phyloP scores from a whole-genome alignment of 441 rosid species.

The Capsella rubella region DNA sequence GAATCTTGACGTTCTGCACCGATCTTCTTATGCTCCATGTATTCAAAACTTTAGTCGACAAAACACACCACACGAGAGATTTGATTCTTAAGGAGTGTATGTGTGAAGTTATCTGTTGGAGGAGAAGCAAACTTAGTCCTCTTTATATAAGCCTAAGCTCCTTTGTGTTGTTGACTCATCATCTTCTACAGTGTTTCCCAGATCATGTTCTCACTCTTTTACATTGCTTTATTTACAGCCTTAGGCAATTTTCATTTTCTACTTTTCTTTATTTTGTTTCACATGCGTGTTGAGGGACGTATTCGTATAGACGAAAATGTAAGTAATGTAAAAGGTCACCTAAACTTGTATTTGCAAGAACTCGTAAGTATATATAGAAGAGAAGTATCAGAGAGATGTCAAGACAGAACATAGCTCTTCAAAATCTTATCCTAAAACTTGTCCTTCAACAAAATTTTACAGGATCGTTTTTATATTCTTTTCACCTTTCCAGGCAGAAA shows the following conservation, averaged over 20 bases:
- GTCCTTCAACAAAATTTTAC: conserved; percentile 1
- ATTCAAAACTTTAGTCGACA: conserved; percentile 4
- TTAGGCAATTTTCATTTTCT: conserved; percentile 13
- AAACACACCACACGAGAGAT: conserved; percentile 14
- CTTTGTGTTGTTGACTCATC: conserved; percentile 12
- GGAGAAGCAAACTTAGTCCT: conserved; percentile 19
- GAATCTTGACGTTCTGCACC: conserved; percentile 32
- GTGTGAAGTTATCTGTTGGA: neutral
- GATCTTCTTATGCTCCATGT: conserved; percentile 42
- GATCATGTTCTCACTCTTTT: conserved; percentile 6
- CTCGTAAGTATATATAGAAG: neutral
- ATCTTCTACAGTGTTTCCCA: conserved; percentile 18
- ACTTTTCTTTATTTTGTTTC: neutral
- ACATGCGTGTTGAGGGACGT: neutral
- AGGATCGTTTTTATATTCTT: neutral
- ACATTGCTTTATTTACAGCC: conserved; percentile 26
- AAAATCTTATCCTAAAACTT: neutral
- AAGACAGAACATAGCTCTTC: conserved; percentile 15
- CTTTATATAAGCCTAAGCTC: conserved; percentile 27
- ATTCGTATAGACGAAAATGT: conserved; percentile 1
- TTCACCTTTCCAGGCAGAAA: neutral
- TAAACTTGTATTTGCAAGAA: conserved; percentile 11
- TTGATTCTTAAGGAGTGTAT: neutral
- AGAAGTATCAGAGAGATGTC: conserved; percentile 12
- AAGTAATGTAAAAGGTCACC: neutral